These are phyloP conservation scores for Malassezia japonica DNA, from an alignment of 1,284 basidiomycete species.

Conservation along the genomic window DNA sequence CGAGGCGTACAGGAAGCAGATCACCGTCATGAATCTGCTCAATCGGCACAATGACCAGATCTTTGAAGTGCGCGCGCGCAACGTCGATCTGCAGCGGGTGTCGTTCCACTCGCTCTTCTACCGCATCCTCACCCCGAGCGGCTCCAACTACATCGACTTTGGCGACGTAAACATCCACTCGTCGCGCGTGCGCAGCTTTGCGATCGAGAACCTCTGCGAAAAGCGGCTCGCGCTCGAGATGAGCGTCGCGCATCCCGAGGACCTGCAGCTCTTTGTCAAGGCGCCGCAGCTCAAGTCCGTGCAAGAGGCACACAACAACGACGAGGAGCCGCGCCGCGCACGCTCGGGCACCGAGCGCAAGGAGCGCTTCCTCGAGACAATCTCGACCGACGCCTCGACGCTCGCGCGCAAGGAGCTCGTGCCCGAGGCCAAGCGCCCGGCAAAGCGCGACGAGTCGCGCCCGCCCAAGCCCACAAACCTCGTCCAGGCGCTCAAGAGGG, in stretches of 20 bases:
- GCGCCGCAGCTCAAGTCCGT: constrained; percentile 3
- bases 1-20: constrained; percentile 52
- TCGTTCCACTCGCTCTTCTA: constrained; percentile 54
- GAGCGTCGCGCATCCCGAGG: constrained; percentile 52
- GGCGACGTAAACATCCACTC: constrained; percentile 53
- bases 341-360: constrained; percentile 41
- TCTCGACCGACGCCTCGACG: constrained; percentile 46
- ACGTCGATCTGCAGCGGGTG: constrained; percentile 53
- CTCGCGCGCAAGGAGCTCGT: not conserved
- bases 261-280: constrained; percentile 52
- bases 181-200: constrained; percentile 50
- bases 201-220: constrained; percentile 51
- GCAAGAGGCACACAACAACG: constrained; percentile 7
- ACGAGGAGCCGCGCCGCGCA: constrained; percentile 8
- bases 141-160: constrained; percentile 53
- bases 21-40: constrained; percentile 50
- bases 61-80: constrained; percentile 51
- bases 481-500: constrained; percentile 50
- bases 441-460: constrained; percentile 2
- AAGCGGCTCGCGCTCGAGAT: constrained; percentile 50
- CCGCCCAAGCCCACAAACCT: constrained; percentile 31
- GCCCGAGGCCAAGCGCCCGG: not conserved
- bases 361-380: constrained; percentile 53
- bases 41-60: constrained; percentile 50
- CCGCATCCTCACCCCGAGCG: constrained; percentile 53